These are phyloP conservation scores for Talaromyces nanjingensis DNA, from an alignment of 495 filamentous ascomycete genomes.

Conservation along the genomic window DNA sequence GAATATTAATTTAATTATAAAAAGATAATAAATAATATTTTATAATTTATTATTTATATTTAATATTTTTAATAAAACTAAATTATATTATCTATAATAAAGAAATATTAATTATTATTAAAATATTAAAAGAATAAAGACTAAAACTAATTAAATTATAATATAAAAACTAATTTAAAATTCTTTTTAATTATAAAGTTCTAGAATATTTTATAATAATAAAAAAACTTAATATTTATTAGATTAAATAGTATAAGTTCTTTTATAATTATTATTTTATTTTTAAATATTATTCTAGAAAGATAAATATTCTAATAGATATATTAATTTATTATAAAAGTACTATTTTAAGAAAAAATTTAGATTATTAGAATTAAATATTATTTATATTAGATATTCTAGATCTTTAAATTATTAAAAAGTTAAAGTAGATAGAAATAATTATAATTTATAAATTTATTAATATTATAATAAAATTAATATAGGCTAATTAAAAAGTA, in stretches of 20 bases:
- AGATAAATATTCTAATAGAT: not conserved
- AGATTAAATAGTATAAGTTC: not conserved
- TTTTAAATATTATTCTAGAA: not conserved
- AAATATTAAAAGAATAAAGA: not conserved
- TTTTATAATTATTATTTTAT: not conserved
- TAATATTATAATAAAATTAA: not conserved
- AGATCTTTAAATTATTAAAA: not conserved
- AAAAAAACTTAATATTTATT: not conserved
- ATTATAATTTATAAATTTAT: not conserved
- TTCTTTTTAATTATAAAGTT: not conserved
- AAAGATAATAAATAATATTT: not conserved
- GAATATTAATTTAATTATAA: not conserved
- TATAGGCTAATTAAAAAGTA: not conserved
- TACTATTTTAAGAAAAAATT: not conserved
- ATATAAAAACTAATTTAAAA: not conserved
- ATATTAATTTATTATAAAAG: not conserved
- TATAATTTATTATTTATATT: not conserved
- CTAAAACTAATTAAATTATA: not conserved
- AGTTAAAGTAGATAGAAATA: not conserved
- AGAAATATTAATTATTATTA: not conserved
- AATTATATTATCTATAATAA: not conserved
- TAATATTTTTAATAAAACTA: not conserved
- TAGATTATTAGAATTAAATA: not conserved
- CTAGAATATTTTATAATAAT: constrained; percentile 1
- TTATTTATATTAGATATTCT: not conserved